Evolutionary conservation across 2,329 filamentous ascomycete species (phyloP).

Genomic region (Nemania diffusa): DNA sequence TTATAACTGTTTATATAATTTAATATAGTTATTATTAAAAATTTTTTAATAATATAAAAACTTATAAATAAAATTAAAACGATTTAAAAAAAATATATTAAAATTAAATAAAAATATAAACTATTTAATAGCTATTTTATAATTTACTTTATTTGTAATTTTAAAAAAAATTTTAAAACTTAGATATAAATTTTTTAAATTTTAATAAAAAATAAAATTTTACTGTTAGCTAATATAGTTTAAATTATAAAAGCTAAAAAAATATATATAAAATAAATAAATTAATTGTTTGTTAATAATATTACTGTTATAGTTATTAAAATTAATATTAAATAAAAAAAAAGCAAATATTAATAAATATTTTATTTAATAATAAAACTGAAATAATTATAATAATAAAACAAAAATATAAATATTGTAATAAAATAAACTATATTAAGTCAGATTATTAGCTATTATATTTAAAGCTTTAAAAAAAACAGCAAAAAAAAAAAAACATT

Average conservation of each 20-base stretch:
- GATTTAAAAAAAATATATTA: constrained; percentile 3
- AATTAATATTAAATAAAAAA: background rate
- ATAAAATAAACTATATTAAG: no score
- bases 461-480: no score
- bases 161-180: constrained; percentile 1
- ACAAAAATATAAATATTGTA: no score
- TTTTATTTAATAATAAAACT: no score
- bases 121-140: no score
- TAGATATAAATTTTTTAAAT: constrained; percentile 6
- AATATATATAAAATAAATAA: background rate
- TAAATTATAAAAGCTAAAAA: background rate
- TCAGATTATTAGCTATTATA: no score
- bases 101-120: background rate
- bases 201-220: background rate
- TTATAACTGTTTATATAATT: background rate
- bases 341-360: no score
- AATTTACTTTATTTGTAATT: background rate
- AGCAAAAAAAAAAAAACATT: background rate
- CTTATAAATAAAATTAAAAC: background rate
- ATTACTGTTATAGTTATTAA: background rate
- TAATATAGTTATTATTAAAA: background rate
- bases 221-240: background rate
- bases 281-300: background rate
- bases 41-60: background rate
- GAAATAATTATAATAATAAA: no score